Evolutionary conservation across 1,284 basidiomycete genomes (phyloP), one percentile per base, ranked within the genome.

Genomic region (Ceratobasidium sp.): DNA sequence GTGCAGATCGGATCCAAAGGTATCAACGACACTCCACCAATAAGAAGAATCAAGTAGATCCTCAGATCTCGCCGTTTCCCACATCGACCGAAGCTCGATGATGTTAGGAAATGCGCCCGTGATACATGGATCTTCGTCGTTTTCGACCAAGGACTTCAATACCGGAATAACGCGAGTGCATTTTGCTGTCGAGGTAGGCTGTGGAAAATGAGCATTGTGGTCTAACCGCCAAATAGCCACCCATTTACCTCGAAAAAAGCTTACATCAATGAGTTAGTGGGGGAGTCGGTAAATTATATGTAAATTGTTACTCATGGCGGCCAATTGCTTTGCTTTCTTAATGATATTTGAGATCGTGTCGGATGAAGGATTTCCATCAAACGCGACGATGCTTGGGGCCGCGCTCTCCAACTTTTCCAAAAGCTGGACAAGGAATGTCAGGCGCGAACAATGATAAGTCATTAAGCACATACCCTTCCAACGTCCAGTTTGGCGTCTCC

Each of bases 141-240:
- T 30, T 45, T 76, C 45, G 62, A 21, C 21, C 72, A 72, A 67
- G 73, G 67, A 61, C 55, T 14, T 82, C 70, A 96, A 81, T 0
- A 91, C 89, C 0, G 88, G 85, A 9, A 96, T 78, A 55, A 98
- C 87, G 1, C 85, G 83, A 1, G 84, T 82, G 1, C 92, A 90
- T 81, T 98, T 98, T 36, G 85, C 81, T 10, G 92, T 84, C 0
- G 95, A 97, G 0, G 96, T 98, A 0, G 96, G 96, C 80, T 98
- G 26, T 10, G 3, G 30, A 32, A 36, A 30, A 16, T 55, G 30
- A 39, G 48, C 28, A 21, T 30, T 14, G 21, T 28, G 23, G 16
- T 16, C 10, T 50, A 18, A 12, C 14, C 1, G 14, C 21, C 1
- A 28, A 43, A 85, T 76, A 82, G 84, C 71, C 83, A 80, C 36